Base-by-base conservation (phyloP, 2,329 filamentous ascomycete genomes). In the Pseudogymnoascus sp. region DNA sequence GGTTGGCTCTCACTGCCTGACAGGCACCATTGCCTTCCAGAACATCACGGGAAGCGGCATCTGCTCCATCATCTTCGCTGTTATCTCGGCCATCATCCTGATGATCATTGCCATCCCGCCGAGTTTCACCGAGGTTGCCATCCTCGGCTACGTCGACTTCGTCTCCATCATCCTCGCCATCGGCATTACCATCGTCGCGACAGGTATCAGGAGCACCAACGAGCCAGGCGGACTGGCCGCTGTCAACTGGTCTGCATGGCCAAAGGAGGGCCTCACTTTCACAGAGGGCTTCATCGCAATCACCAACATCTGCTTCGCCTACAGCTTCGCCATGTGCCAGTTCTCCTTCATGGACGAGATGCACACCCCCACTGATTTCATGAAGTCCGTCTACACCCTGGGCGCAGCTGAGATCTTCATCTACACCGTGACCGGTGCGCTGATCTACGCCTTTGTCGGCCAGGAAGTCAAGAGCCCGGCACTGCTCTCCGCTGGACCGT, bases 381-480 rank as follows among this genome's bases (percentile, higher is more conserved):
- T 69, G n/a, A 72, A 72, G 43, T 69, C 71, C 1, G 67, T 88
- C 21, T 77, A 76, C 57, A 71, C 83, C 19, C 78, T 85, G 1
- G 82, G 85, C 68, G 72, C 75, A 13, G 74, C 79, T 54, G 81
- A 85, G 62, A 81, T 82, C 16, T 72, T 75, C 31, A 78, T 87
- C 64, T 88, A 89, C 73, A 78, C 84, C 60, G 66, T 85, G 25
- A 81, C 83, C 2, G 83, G 83, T 1, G 77, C 81, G 1, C 77
- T 88, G 3, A 83, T 88, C 66, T 89, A 88, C 75, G 79, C 79
- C 61, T 88, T 81, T 68, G 82, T 80, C 3, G 85, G 86, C 8
- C 73, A 75, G 5, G 73, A 77, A 2, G 84, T 89, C 4, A 73
- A 76, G 11, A 84, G 81, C 3, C 86, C 86, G 0, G 85, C 86